Base-by-base conservation (phyloP, 768 basidiomycete species). In the Pleurotus platypus region DNA sequence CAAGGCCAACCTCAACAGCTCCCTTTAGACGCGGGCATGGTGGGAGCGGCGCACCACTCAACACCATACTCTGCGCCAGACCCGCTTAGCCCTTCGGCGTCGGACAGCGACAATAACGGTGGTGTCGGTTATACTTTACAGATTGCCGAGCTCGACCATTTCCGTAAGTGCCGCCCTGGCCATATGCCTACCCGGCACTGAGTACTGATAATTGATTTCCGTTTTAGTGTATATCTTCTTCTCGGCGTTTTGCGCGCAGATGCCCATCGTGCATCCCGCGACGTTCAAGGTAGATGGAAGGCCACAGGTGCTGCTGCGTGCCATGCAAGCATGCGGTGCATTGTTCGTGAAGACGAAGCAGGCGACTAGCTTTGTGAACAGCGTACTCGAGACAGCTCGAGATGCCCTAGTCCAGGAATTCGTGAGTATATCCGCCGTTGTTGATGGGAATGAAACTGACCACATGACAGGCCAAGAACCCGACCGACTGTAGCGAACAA, bases 291-390 rank as follows among this genome's bases (percentile, higher is more conserved):
- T 71, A 63, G 78, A 75, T 26, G 72, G 67, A 40, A 82, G 80
- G 57, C 81, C 78, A 35, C 74, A 71, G 5, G 72, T 82, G 59
- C 78, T 83, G 35, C 64, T 84, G 46, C 77, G 72, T 16, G 76
- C 78, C 22, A 84, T 83, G 83, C 79, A 80, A 67, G 83, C 79
- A 18, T 85, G 79, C 67, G 87, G 82, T 57, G 88, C 80, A 24
- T 71, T 83, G 53, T 84, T 80, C 66, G 78, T 78, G 46, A 80
- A 75, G 65, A 82, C 76, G 11, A 69, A 70, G 18, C 70, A 67
- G 42, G 81, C 83, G 1, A 62, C 69, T 55, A 69, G 69, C 40
- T 86, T 82, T 67, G 80, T 83, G 61, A 73, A 70, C 39, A 72
- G 69, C 48, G 76, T 72, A 26, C 68, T 81, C 61, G 71, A 65